These are phyloP conservation scores for Alternaria tenuissima DNA, from an alignment of 2,329 filamentous ascomycete species.

Conservation along the genomic window DNA sequence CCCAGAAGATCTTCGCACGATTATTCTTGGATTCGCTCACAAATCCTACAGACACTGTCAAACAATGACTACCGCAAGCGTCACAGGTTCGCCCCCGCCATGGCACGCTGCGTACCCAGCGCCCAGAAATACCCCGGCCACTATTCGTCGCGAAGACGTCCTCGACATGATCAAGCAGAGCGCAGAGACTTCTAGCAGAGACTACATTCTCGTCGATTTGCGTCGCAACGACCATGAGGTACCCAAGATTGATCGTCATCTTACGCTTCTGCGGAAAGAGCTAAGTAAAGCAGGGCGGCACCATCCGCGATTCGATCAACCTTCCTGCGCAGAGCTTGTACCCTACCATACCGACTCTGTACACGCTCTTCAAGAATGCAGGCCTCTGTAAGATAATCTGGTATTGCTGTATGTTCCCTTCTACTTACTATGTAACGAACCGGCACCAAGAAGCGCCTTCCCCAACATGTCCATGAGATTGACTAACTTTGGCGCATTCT, in stretches of 20 bases:
- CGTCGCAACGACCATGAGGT: slow-evolving; percentile 63
- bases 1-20: background rate
- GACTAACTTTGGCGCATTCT: background rate
- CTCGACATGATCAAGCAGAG: slow-evolving; percentile 17
- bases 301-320: slow-evolving; percentile 66
- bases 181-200: background rate
- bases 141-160: slow-evolving; percentile 17
- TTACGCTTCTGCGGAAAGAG: background rate
- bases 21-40: slow-evolving; percentile 3
- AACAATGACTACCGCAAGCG: background rate
- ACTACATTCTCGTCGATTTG: slow-evolving; percentile 56
- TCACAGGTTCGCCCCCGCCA: background rate
- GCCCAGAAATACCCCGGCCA: slow-evolving; percentile 10
- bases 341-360: slow-evolving; percentile 58
- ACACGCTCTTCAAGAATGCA: slow-evolving; percentile 61
- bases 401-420: slow-evolving; percentile 61
- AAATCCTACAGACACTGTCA: slow-evolving; percentile 1
- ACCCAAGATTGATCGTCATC: background rate
- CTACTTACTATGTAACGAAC: background rate
- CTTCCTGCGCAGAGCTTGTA: slow-evolving; percentile 65
- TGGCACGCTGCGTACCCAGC: slow-evolving; percentile 28
- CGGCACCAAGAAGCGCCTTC: background rate
- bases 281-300: slow-evolving; percentile 61
- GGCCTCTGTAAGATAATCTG: slow-evolving; percentile 61
- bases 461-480: background rate